phyloP scores from a whole-genome alignment of 306 rosid species.

The Medicago lupulina region DNA sequence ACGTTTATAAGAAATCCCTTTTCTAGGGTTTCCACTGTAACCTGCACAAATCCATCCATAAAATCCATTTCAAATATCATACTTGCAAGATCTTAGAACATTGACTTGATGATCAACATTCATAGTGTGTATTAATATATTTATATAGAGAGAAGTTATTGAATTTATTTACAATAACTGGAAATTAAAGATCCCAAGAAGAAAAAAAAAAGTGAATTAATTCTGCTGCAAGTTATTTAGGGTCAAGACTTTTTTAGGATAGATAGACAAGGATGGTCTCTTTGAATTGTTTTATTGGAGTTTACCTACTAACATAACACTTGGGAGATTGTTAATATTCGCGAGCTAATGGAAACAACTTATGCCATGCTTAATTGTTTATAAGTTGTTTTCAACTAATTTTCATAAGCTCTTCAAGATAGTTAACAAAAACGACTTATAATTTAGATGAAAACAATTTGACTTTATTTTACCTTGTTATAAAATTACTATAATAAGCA shows the following conservation, averaged over 20 bases:
- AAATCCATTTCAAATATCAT: slow-evolving; percentile 7
- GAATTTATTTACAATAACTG: not conserved
- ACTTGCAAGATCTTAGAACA: not conserved
- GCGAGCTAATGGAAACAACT: not conserved
- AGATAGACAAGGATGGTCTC: not conserved
- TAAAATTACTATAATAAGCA: not conserved
- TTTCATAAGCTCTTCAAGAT: not conserved
- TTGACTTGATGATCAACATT: not conserved
- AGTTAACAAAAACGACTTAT: not conserved
- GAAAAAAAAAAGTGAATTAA: not conserved
- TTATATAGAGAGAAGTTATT: not conserved
- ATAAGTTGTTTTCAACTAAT: not conserved
- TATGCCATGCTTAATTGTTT: not conserved
- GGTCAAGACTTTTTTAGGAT: not conserved
- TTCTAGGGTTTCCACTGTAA: slow-evolving; percentile 84
- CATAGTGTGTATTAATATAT: not conserved
- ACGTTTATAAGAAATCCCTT: slow-evolving; percentile 84
- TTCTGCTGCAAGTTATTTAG: not conserved
- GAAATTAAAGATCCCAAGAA: not conserved
- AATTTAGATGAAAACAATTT: not conserved
- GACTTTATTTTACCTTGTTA: too few relatives aligned
- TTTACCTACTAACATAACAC: not conserved
- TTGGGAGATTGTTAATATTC: not conserved
- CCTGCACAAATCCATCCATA: slow-evolving; percentile 54
- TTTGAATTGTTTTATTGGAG: not conserved